phyloP scores from a whole-genome alignment of 306 rosid genomes.

The Clitoria ternatea region DNA sequence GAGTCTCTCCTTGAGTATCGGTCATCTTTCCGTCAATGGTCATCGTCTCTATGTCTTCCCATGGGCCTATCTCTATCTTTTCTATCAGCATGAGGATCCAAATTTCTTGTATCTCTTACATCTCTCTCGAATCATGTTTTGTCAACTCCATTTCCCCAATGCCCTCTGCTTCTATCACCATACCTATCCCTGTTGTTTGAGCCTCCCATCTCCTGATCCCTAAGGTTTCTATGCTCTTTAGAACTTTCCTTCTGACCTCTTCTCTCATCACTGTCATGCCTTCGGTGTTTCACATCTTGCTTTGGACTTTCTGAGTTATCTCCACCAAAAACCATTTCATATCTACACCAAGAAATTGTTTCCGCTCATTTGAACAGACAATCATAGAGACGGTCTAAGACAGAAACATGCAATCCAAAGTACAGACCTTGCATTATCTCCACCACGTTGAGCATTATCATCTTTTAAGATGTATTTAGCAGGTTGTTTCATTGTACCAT shows the following conservation, averaged over 20 bases:
- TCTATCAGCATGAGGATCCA: constrained; percentile 36
- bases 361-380: constrained; percentile 13
- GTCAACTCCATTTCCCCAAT: constrained; percentile 37
- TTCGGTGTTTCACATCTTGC: constrained; percentile 37
- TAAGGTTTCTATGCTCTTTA: constrained; percentile 31
- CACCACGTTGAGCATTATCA: constrained; percentile 71
- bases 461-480: constrained; percentile 68
- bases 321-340: constrained; percentile 90
- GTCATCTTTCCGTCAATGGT: too few relatives aligned
- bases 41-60: constrained; percentile 43
- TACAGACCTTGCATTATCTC: constrained; percentile 54
- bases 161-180: constrained; percentile 38
- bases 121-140: constrained; percentile 39
- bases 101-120: constrained; percentile 39
- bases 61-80: constrained; percentile 43
- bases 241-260: constrained; percentile 30
- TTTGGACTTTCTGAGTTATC: constrained; percentile 50
- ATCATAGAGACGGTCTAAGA: neutral
- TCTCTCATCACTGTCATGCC: constrained; percentile 40
- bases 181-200: constrained; percentile 40
- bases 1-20: too few relatives aligned
- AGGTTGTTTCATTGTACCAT: constrained; percentile 34
- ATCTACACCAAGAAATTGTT: constrained; percentile 42
- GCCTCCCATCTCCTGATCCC: constrained; percentile 46
- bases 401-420: constrained; percentile 3